Evolutionary conservation across 2,329 filamentous ascomycete genomes (phyloP).

Genomic region (Aspergillus aculeatinus): DNA sequence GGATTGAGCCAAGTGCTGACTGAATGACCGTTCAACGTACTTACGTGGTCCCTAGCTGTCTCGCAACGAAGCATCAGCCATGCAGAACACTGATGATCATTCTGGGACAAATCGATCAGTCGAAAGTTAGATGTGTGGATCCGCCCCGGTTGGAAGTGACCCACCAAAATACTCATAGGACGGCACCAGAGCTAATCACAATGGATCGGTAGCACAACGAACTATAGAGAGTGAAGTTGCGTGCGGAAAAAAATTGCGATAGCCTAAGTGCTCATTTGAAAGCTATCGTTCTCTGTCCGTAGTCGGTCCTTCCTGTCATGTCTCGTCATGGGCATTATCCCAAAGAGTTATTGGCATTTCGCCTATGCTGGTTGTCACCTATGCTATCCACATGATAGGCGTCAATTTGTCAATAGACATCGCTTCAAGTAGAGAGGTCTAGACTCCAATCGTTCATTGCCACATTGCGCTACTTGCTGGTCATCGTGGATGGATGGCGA

Average conservation of each 20-base stretch:
- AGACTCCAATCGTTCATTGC: constrained; percentile 2
- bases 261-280: neutral
- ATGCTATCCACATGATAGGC: constrained; percentile 4
- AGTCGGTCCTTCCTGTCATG: neutral
- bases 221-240: neutral
- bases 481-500: neutral
- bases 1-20: neutral
- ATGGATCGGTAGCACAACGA: neutral
- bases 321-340: neutral
- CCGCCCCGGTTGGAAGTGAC: neutral
- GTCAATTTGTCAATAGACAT: constrained; percentile 1
- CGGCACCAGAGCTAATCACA: neutral
- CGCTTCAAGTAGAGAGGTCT: neutral
- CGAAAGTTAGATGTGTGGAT: neutral
- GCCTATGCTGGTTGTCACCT: constrained; percentile 4
- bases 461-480: constrained; percentile 5
- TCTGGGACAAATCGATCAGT: neutral
- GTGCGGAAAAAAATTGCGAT: constrained; percentile 10
- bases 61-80: neutral
- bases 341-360: neutral
- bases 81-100: neutral
- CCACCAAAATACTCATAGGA: neutral
- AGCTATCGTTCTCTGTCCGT: neutral
- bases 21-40: neutral
- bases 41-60: constrained; percentile 1